Conservation (phyloP, 1,284 basidiomycete genomes). For the Trametes sp. region DNA sequence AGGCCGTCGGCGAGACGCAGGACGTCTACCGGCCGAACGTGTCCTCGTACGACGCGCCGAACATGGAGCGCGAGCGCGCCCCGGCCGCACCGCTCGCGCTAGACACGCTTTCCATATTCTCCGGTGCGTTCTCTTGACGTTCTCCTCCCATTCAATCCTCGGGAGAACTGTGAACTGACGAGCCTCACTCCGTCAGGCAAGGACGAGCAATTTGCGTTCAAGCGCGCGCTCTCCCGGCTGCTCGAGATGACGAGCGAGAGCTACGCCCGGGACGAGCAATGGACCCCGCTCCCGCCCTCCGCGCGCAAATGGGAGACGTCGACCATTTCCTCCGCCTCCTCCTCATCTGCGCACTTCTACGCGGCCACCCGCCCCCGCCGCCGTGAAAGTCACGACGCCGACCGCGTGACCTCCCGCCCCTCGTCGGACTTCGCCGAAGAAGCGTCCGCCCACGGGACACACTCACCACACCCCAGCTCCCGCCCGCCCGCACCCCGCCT, state of each 20-base stretch:
- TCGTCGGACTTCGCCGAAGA: conserved; percentile 39
- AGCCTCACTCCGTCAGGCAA: conserved; percentile 47
- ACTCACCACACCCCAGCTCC: conserved; percentile 14
- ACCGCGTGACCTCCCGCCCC: neutral
- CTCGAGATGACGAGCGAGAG: conserved; percentile 69
- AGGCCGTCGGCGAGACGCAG: conserved; percentile 64
- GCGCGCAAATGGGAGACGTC: conserved; percentile 49
- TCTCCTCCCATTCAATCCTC: neutral
- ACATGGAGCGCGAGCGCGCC: conserved; percentile 45
- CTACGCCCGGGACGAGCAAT: conserved; percentile 53
- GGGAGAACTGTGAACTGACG: neutral
- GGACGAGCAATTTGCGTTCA: conserved; percentile 75
- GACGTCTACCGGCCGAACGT: conserved; percentile 69
- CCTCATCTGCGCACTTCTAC: neutral
- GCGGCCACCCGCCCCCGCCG: neutral
- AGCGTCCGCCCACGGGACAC: conserved; percentile 24
- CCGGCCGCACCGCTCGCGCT: conserved; percentile 43
- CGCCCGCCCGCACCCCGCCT: conserved; percentile 50
- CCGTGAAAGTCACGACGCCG: neutral
- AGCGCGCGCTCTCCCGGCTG: conserved; percentile 71
- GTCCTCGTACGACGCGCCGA: conserved; percentile 58
- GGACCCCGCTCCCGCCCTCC: conserved; percentile 51
- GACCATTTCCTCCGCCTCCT: neutral
- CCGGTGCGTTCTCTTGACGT: conserved; percentile 46
- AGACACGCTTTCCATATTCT: conserved; percentile 68